These are phyloP conservation scores for Lachancea waltii DNA, from an alignment of 805 yeast species.

Conservation along the genomic window DNA sequence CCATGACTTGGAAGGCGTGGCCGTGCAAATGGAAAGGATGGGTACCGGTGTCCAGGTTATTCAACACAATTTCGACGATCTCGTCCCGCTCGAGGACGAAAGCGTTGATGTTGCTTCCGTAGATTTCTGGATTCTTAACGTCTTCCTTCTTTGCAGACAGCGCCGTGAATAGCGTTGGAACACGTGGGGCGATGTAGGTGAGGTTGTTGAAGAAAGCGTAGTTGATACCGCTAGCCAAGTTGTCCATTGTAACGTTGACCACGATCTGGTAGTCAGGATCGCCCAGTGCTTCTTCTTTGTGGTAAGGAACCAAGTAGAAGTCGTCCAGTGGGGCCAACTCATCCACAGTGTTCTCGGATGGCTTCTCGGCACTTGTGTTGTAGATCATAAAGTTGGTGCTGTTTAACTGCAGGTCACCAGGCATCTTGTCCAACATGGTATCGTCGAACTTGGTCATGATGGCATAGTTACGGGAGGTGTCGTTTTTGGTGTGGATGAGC, in stretches of 20 bases:
- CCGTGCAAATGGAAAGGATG: slow-evolving; percentile 99
- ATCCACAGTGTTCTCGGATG: slow-evolving; percentile 39
- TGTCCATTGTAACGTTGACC: slow-evolving; percentile 77
- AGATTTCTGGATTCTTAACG: slow-evolving; percentile 47
- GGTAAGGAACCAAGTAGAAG: slow-evolving; percentile 61
- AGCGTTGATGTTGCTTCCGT: slow-evolving; percentile 77
- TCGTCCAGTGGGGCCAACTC: slow-evolving; percentile 64
- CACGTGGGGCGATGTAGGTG: slow-evolving; percentile 72
- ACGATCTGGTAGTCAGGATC: slow-evolving; percentile 65
- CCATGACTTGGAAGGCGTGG: slow-evolving; percentile 69
- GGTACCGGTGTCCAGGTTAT: slow-evolving; percentile 83
- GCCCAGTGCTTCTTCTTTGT: slow-evolving; percentile 46
- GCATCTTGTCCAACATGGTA: slow-evolving; percentile 73
- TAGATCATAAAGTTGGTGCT: slow-evolving; percentile 71
- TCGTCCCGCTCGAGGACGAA: slow-evolving; percentile 51
- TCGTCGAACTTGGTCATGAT: slow-evolving; percentile 77
- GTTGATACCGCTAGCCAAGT: slow-evolving; percentile 78
- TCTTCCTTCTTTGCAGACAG: slow-evolving; percentile 56
- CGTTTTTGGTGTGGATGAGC: slow-evolving; percentile 64
- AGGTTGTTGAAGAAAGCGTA: slow-evolving; percentile 95
- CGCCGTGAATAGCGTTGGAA: slow-evolving; percentile 80
- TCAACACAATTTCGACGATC: slow-evolving; percentile 72
- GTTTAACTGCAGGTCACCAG: slow-evolving; percentile 59
- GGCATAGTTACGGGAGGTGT: slow-evolving; percentile 62
- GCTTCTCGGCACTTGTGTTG: slow-evolving; percentile 37